Base-by-base conservation (phyloP, 116 monocot genomes). In the Cymodocea nodosa region DNA sequence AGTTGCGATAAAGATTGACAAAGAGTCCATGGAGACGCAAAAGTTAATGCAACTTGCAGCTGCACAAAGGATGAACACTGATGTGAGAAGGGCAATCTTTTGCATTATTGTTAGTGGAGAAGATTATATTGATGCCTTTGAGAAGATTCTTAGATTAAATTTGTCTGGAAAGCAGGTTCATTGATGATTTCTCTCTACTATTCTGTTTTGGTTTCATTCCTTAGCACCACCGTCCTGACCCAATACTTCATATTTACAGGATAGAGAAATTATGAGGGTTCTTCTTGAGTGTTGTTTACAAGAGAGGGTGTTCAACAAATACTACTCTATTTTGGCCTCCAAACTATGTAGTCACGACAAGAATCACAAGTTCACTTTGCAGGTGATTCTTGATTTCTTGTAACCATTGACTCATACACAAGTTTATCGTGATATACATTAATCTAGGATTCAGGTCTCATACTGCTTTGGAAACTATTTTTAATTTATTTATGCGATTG, bases 41-140 rank as follows among this genome's bases (percentile, higher is more conserved):
- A 86, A 83, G 40, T 70, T 92, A 56, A 69, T 99, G 64, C 84
- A 99, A 55, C 81, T 99, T 60, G 98, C 92, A 50, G 75, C 98
- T 25, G 48, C 77, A 9, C 98, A 92, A 71, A 77, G 89, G 71
- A 99, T 92, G 98, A 99, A 99, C 60, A 92, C 92, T 36, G 89
- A 92, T 68, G 40, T 81, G 50, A 81, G 98, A 63, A 82, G 84
- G 71, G 98, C 92, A 51, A 89, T 99, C 35, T 99, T 99, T 64
- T 92, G 84, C 67, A 84, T 99, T 62, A 89, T 92, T n/a, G 92
- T 99, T 85, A 99, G 89, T 48, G 98, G 71, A 8, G 98, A 99
- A 72, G 98, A 92, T 66, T 99, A 99, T 52, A 11, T 99, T 15
- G 92, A 99, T 84, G 84, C 92, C 51, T 92, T 99, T 80, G 98